A percentile compares a stretch with the other conserved stretches of the same genome.
Conservation (phyloP, 2,329 filamentous ascomycete genomes). For the Cryphonectria parasitica region DNA sequence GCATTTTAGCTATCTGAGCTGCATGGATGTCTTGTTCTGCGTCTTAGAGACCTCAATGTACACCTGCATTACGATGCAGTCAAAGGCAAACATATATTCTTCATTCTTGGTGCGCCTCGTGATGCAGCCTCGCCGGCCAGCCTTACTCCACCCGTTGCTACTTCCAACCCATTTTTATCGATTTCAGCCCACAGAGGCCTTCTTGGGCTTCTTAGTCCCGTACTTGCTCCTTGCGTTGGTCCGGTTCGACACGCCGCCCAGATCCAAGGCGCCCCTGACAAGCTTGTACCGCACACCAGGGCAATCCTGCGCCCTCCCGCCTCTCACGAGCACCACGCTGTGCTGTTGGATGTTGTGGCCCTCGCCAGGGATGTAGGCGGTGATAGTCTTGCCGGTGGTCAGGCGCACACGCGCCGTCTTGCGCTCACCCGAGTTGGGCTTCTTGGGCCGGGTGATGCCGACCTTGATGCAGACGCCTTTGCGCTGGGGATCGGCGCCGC, state of each 20-base stretch:
- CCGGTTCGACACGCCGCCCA: constrained; percentile 90
- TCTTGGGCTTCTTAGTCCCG: constrained; percentile 98
- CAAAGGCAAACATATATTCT: neutral
- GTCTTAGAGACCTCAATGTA: neutral
- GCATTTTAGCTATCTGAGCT: neutral
- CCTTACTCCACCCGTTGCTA: neutral
- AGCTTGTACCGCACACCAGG: constrained; percentile 97
- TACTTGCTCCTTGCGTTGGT: constrained; percentile 91
- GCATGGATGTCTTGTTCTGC: neutral
- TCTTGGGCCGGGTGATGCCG: constrained; percentile 93
- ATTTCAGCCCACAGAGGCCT: constrained; percentile 58
- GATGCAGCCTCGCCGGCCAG: neutral
- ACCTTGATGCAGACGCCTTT: constrained; percentile 97
- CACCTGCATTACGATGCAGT: neutral
- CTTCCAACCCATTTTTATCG: neutral
- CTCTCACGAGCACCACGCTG: constrained; percentile 93
- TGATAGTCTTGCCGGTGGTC: constrained; percentile 84
- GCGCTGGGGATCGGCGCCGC: constrained; percentile 73
- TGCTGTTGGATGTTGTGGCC: constrained; percentile 99
- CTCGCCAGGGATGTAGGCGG: constrained; percentile 94
- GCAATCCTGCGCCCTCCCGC: constrained; percentile 93
- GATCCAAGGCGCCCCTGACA: constrained; percentile 86
- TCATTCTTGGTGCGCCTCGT: neutral
- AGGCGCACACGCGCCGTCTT: constrained; percentile 93
- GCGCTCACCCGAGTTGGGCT: constrained; percentile 95